phyloP scores from a whole-genome alignment of 371 early-diverging fungal genomes.

The Parasitella parasitica region DNA sequence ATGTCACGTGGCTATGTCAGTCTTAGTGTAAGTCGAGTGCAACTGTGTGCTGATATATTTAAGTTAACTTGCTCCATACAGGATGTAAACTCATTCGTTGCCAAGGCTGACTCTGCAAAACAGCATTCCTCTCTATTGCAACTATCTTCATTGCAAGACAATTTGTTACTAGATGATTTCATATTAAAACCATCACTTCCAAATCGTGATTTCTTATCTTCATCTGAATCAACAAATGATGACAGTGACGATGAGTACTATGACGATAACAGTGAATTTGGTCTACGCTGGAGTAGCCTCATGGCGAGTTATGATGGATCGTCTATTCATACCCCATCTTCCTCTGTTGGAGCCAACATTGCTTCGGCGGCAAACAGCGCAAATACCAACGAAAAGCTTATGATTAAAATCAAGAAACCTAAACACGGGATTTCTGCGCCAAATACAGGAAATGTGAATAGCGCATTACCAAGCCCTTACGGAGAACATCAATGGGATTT shows the following conservation, averaged over 20 bases:
- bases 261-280: conserved; percentile 11
- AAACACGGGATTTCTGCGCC: background rate
- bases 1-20: conserved; percentile 31
- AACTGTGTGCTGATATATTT: background rate
- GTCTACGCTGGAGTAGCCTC: conserved; percentile 7
- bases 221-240: conserved; percentile 15
- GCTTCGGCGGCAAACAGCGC: background rate
- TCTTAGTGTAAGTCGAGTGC: conserved; percentile 28
- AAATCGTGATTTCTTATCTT: conserved; percentile 7
- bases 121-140: conserved; percentile 19
- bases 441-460: background rate
- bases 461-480: background rate
- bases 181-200: background rate
- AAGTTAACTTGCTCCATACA: background rate
- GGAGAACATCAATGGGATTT: background rate
- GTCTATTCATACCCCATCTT: background rate
- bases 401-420: conserved; percentile 30
- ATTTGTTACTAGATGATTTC: background rate
- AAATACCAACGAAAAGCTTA: background rate
- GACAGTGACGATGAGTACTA: conserved; percentile 29
- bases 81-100: conserved; percentile 49
- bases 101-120: conserved; percentile 37
- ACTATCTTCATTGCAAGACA: conserved; percentile 3
- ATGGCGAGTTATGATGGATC: background rate
- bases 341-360: background rate